Evolutionary conservation across 2,329 filamentous ascomycete species (phyloP), one percentile per base, ranked within the genome.

Genomic region (Trichoderma simmonsii): DNA sequence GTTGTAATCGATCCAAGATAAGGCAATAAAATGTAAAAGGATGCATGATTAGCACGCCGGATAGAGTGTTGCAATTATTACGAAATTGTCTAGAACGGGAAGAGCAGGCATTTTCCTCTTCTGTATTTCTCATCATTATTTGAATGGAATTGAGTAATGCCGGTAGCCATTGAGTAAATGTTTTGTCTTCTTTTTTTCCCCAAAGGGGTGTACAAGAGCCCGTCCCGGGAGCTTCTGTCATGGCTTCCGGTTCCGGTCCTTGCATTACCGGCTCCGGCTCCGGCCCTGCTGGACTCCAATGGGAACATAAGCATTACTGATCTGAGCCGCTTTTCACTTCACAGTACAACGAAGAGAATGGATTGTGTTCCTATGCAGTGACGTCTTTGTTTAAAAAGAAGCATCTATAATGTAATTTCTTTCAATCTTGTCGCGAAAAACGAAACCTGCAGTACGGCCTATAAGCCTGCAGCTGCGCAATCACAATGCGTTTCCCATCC

Each of bases 1-100:
- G n/a, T 21, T 21, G 43, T 51, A 51, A 51, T 21, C 18, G 43
- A 26, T 51, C 57, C 67, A 12, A 70, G 67, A 62, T 62, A 62
- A 54, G 67, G 67, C 57, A 70, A 62, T 70, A 51, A 61, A 70
- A 21, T 51, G 67, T 54, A 59, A 70, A 32, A 6, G 28, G 9
- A 21, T 21, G 9, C 9, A 34, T 34, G 28, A 18, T 14, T 34
- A 34, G 28, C n/a, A 3, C 11, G 32, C 15, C 18, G 56, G n/a
- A 59, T 21, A 1, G 18, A 32, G 15, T 21, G 15, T 60, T 54
- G 43, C 18, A 21, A n/a, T 14, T 54, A 54, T 54, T 54, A 54
- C 48, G 2, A 54, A 14, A 54, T 24, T 24, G 11, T 54, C 48
- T 12, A 54, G 21, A 54, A 54, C 5, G 11, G 21, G 21, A 21